These are phyloP conservation scores for Ustilaginoidea virens DNA, from an alignment of 2,329 filamentous ascomycete genomes.

Conservation along the genomic window DNA sequence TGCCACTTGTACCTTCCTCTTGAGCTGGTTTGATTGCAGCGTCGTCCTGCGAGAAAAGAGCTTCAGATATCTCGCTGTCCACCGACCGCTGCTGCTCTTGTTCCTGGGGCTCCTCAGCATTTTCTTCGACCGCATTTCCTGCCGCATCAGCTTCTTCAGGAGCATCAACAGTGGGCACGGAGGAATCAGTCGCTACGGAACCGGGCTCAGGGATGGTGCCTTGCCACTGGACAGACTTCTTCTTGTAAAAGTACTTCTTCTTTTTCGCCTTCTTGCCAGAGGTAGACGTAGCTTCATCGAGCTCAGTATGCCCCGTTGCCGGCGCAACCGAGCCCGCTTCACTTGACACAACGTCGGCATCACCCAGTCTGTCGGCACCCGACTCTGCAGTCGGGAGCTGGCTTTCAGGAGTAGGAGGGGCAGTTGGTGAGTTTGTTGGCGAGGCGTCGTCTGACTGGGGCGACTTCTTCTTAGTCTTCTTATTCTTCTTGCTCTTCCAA, in stretches of 20 bases:
- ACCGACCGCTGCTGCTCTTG: conserved; percentile 2
- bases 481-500: conserved; percentile 6
- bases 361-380: no score
- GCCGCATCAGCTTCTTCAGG: neutral
- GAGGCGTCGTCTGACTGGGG: neutral
- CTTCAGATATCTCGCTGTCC: conserved; percentile 13
- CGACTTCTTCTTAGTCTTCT: conserved; percentile 3
- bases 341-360: no score
- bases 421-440: no score
- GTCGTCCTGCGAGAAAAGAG: conserved; percentile 17
- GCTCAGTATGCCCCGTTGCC: no score
- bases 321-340: no score
- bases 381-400: neutral
- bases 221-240: conserved; percentile 10
- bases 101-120: neutral
- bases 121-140: neutral
- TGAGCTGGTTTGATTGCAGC: conserved; percentile 11
- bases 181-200: conserved; percentile 1
- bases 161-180: neutral
- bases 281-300: neutral
- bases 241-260: conserved; percentile 6
- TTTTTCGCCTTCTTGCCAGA: conserved; percentile 4
- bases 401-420: neutral
- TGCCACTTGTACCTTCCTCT: conserved; percentile 7
- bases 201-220: conserved; percentile 3